These are phyloP conservation scores for Yamadazyma kanchanaburiensis DNA, from an alignment of 1,139 yeast genomes.

Conservation along the genomic window DNA sequence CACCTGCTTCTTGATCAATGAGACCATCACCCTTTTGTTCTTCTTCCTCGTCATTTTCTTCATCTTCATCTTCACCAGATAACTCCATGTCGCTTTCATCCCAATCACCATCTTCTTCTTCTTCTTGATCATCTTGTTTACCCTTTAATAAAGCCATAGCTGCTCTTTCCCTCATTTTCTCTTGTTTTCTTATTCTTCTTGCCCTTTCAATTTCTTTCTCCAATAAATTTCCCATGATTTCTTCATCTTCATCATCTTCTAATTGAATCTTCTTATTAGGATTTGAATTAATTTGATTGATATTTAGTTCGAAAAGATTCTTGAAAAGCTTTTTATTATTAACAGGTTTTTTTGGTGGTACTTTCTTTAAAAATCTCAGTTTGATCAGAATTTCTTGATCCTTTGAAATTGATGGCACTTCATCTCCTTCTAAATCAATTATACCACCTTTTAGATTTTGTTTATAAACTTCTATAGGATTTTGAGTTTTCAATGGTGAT, in stretches of 20 bases:
- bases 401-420: constrained; percentile 34
- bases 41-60: constrained; percentile 11
- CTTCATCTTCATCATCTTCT: constrained; percentile 41
- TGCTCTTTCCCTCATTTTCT: constrained; percentile 39
- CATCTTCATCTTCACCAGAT: constrained; percentile 14
- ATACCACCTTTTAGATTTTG: constrained; percentile 27
- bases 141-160: constrained; percentile 24
- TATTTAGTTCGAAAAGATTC: constrained; percentile 32
- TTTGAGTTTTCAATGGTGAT: constrained; percentile 11
- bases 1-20: no score
- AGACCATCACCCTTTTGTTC: no score
- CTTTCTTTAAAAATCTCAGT: constrained; percentile 30
- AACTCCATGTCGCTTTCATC: constrained; percentile 12
- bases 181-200: constrained; percentile 49
- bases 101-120: constrained; percentile 14
- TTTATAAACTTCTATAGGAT: constrained; percentile 39
- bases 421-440: constrained; percentile 18
- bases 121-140: constrained; percentile 14
- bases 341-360: constrained; percentile 5
- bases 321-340: constrained; percentile 16
- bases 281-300: constrained; percentile 31
- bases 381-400: constrained; percentile 33
- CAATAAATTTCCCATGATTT: constrained; percentile 46
- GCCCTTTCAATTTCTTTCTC: constrained; percentile 62
- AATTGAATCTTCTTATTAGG: constrained; percentile 27